phyloP scores from a whole-genome alignment of 768 basidiomycete species.

The Trametes coccinea region DNA sequence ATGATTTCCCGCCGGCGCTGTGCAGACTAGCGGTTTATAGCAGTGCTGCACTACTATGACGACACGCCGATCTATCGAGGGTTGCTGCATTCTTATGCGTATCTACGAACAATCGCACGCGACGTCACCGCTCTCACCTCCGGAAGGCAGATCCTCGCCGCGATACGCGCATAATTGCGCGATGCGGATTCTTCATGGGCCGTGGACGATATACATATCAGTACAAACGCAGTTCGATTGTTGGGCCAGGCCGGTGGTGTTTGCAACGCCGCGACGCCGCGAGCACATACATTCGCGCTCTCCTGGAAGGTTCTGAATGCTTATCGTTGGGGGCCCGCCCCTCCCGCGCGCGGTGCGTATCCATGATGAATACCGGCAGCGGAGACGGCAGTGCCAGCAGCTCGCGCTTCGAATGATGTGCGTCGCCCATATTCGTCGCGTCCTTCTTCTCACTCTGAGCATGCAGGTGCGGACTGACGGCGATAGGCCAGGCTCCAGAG shows the following conservation, averaged over 20 bases:
- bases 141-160: neutral
- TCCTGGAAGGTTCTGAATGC: neutral
- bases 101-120: slow-evolving; percentile 1
- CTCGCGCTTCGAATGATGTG: slow-evolving; percentile 15
- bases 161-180: neutral
- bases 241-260: no score
- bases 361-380: slow-evolving; percentile 1
- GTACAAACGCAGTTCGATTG: no score
- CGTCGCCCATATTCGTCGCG: slow-evolving; percentile 12
- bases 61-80: neutral
- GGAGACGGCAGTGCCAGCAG: neutral
- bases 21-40: neutral
- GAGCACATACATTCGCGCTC: neutral
- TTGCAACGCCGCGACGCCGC: neutral
- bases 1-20: neutral
- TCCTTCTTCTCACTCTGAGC: neutral
- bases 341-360: slow-evolving; percentile 8
- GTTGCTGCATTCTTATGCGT: neutral
- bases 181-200: neutral
- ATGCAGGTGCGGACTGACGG: neutral
- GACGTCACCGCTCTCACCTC: neutral
- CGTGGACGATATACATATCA: neutral
- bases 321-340: neutral
- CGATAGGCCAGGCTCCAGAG: neutral
- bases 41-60: slow-evolving; percentile 4